Evolutionary conservation across 1,284 basidiomycete species (phyloP).

Genomic region (Tausonia pullulans): DNA sequence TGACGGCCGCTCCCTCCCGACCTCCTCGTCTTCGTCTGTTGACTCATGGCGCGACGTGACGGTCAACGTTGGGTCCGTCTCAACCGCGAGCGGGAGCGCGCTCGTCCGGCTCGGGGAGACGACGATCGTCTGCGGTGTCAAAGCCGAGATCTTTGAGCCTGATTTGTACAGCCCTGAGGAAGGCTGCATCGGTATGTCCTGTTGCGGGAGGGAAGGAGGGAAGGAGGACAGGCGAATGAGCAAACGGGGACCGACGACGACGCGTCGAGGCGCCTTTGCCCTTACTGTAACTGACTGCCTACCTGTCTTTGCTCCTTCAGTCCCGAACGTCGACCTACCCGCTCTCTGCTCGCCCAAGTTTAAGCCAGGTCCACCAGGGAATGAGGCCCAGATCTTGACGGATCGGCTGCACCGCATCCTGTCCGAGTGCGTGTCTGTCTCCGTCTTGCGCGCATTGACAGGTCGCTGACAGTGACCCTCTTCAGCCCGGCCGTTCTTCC

Average conservation of each 20-base stretch:
- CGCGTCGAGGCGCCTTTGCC: slow-evolving; percentile 1
- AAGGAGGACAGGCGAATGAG: too few species aligned
- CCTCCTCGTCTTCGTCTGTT: background rate
- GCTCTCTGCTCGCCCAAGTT: slow-evolving; percentile 86
- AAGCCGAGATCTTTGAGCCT: slow-evolving; percentile 86
- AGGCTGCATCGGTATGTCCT: slow-evolving; percentile 64
- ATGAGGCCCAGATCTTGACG: slow-evolving; percentile 81
- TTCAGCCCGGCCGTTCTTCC: slow-evolving; percentile 57
- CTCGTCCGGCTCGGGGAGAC: slow-evolving; percentile 82
- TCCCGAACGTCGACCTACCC: slow-evolving; percentile 80
- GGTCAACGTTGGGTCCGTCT: slow-evolving; percentile 56
- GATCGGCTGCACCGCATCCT: slow-evolving; percentile 50
- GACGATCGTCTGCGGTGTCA: slow-evolving; percentile 83
- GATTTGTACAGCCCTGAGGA: slow-evolving; percentile 58
- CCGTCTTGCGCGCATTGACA: background rate
- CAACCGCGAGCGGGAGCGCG: slow-evolving; percentile 79
- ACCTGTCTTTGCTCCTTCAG: slow-evolving; percentile 31
- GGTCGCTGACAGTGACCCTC: background rate
- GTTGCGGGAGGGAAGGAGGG: too few species aligned
- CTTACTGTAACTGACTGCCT: background rate
- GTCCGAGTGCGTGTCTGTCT: background rate
- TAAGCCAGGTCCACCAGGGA: slow-evolving; percentile 83
- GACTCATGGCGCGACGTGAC: background rate
- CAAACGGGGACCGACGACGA: background rate
- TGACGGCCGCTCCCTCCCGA: slow-evolving; percentile 47